A percentile compares a stretch with the other conserved stretches of the same genome.
Evolutionary conservation across 306 rosid genomes (phyloP).

Genomic region (Calophaca sinica): DNA sequence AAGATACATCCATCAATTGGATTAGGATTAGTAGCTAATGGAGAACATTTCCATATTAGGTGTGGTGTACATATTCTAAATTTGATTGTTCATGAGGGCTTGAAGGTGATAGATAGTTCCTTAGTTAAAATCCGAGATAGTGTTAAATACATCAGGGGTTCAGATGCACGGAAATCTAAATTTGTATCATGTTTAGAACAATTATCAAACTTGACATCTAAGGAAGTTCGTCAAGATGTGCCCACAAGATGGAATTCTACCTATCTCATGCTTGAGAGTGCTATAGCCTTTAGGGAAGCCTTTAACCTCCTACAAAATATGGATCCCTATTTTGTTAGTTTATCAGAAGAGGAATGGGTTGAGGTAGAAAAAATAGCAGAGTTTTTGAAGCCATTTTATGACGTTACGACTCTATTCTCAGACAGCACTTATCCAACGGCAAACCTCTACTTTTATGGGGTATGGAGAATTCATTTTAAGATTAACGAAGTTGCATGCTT

Average conservation of each 20-base stretch:
- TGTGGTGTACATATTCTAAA: background rate
- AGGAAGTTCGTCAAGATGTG: background rate
- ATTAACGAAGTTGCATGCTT: background rate
- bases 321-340: background rate
- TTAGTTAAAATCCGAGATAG: background rate
- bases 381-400: background rate
- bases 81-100: background rate
- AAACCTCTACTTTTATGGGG: background rate
- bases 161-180: background rate
- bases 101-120: background rate
- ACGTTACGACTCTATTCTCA: background rate
- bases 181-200: background rate
- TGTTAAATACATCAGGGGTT: too few relatives aligned
- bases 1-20: too few relatives aligned
- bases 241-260: background rate
- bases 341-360: too few relatives aligned
- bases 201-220: background rate
- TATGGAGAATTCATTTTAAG: background rate
- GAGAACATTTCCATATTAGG: too few relatives aligned
- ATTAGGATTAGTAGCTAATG: too few relatives aligned
- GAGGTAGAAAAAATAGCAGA: background rate
- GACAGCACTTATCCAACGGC: background rate
- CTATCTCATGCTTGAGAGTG: too few relatives aligned
- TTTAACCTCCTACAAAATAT: too few relatives aligned
- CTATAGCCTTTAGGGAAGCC: too few relatives aligned